A percentile compares a stretch with the other conserved stretches of the same genome.
Conservation (phyloP, 768 basidiomycete species). For the Lactarius sp. region DNA sequence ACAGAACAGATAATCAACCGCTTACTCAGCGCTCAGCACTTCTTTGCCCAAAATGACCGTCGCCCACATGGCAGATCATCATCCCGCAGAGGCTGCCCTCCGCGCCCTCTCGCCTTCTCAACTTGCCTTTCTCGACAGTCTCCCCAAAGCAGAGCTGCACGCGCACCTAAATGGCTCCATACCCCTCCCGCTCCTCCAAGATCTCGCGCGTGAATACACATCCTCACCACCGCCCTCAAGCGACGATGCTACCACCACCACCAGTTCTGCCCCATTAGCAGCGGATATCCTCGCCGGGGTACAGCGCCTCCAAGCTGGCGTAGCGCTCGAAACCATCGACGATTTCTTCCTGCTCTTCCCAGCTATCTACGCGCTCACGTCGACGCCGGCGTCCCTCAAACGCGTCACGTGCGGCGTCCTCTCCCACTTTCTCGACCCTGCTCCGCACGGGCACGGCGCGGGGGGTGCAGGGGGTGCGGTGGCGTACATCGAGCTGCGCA, state of each 20-base stretch:
- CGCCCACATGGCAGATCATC: not conserved
- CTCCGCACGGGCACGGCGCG: slow-evolving; percentile 18
- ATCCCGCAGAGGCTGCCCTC: slow-evolving; percentile 45
- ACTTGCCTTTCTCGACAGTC: slow-evolving; percentile 50
- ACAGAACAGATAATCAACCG: not conserved
- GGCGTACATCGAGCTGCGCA: slow-evolving; percentile 76
- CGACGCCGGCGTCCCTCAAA: slow-evolving; percentile 49
- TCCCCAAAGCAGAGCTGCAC: slow-evolving; percentile 83
- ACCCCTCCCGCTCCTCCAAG: slow-evolving; percentile 56
- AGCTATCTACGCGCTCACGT: slow-evolving; percentile 72
- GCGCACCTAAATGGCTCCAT: slow-evolving; percentile 86
- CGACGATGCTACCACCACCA: not conserved
- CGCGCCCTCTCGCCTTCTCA: slow-evolving; percentile 47
- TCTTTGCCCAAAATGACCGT: not conserved
- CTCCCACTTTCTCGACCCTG: slow-evolving; percentile 49
- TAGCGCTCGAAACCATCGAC: slow-evolving; percentile 47
- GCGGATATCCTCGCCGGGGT: slow-evolving; percentile 41
- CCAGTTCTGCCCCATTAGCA: not conserved
- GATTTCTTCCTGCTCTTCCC: slow-evolving; percentile 77
- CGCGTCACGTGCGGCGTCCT: slow-evolving; percentile 64
- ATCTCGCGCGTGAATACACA: slow-evolving; percentile 48
- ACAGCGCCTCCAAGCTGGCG: slow-evolving; percentile 36
- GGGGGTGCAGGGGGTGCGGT: slow-evolving; percentile 44
- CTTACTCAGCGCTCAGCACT: not conserved
- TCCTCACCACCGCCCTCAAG: not conserved